phyloP scores from a whole-genome alignment of 371 early-diverging fungal species.

The Apophysomyces elegans region DNA sequence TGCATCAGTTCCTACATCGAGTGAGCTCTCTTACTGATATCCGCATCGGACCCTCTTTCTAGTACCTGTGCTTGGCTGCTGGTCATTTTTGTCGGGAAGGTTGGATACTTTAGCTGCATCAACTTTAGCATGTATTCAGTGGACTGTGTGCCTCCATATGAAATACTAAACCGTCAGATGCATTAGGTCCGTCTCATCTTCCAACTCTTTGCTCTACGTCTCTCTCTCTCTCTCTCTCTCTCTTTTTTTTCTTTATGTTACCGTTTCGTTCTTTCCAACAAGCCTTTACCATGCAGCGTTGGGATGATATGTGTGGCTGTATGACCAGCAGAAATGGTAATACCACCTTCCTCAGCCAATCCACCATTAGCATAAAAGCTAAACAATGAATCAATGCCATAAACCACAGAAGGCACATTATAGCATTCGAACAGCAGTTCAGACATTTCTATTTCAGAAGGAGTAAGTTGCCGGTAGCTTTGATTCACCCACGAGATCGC shows the following conservation, averaged over 20 bases:
- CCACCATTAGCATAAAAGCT: constrained; percentile 76
- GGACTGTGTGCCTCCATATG: constrained; percentile 74
- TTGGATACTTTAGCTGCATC: constrained; percentile 90
- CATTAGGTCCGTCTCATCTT: too few species aligned
- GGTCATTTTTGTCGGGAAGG: constrained; percentile 85
- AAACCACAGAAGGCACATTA: constrained; percentile 73
- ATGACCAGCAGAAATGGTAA: constrained; percentile 79
- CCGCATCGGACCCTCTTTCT: background rate
- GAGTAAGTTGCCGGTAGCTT: background rate
- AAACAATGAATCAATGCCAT: constrained; percentile 88
- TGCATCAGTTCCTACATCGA: constrained; percentile 60
- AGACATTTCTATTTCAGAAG: constrained; percentile 60
- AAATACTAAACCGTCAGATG: constrained; percentile 41
- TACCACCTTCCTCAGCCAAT: constrained; percentile 52
- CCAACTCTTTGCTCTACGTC: background rate
- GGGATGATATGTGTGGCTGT: constrained; percentile 80
- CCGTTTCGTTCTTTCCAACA: constrained; percentile 67
- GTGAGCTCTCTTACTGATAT: background rate
- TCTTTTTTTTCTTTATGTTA: constrained; percentile 19
- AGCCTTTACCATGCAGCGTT: constrained; percentile 61
- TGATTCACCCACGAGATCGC: background rate
- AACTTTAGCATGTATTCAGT: constrained; percentile 84
- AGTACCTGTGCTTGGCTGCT: constrained; percentile 71
- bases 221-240: background rate
- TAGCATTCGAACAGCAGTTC: constrained; percentile 91